Base-by-base conservation (phyloP, 345 rosid genomes). In the Dipteronia dyeriana region DNA sequence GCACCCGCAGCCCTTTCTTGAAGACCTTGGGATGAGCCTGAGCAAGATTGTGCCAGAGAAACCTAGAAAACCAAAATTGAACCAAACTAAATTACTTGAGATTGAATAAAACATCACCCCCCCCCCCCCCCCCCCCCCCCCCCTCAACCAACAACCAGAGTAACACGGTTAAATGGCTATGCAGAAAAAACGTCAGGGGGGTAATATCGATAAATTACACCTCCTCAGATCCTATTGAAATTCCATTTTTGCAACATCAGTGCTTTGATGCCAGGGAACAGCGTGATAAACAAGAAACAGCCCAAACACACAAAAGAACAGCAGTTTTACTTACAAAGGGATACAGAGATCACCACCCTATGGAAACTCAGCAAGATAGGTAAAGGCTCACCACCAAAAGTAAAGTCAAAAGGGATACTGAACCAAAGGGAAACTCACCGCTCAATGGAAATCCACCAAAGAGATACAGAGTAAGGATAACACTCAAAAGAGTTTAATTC, bases 1-100 rank as follows among this genome's bases (percentile, higher is more conserved):
- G 85, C 82, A 22, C 85, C 85, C 23, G 85, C 88, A 54, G 85
- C 85, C 71, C 88, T 78, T 75, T 85, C 85, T 76, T 85, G 88
- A 72, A 85, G 82, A 75, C 82, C 80, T 19, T 51, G 80, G 54
- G 85, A 82, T 71, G 79, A 60, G 75, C 68, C 74, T n/a, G 81
- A 70, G 70, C 84, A 82, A 34, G 82, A 82, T 73, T 73, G 81
- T 31, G 85, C 87, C 11, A 85, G 82, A 65, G 84, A 47, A 68
- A 85, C 85, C 85, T 84, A 47, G 12, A 62, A 17, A 70, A 39
- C 29, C 64, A 79, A 41, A 53, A 66, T n/a, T 43, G 54, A n/a
- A 47, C 19, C 43, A 64, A 75, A 17, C 22, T 17, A 20, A 75
- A 75, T 19, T 26, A 63, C 26, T 29, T 17, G 69, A 38, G 51